Evolutionary conservation across 208 protist genomes (phyloP), one percentile per base, ranked within the genome.

Genomic region (Blechomonas ayalai): DNA sequence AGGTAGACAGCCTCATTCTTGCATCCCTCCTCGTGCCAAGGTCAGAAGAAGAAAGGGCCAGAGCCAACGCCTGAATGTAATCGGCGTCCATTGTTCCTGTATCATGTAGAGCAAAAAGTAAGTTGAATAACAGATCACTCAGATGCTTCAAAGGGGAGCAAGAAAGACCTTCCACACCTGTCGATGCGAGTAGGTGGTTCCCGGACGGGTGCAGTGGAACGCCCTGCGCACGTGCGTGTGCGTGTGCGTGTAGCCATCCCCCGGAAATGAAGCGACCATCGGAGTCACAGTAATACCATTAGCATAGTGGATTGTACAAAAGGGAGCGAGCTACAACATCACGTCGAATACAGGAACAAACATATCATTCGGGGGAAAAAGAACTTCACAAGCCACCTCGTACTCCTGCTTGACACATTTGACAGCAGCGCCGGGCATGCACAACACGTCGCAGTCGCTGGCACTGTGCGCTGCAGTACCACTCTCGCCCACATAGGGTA

Each of bases 381-480:
- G n/a, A n/a, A n/a, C n/a, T n/a, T n/a, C n/a, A n/a, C n/a, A n/a
- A n/a, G n/a, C n/a, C n/a, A n/a, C n/a, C n/a, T n/a, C n/a, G n/a
- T n/a, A n/a, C n/a, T n/a, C n/a, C 31, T 13, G 31, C 31, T n/a
- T 34, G 31, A 41, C 15, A 15, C 25, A 56, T 13, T 4, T 35
- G 8, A 10, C 45, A 27, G 49, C 77, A 86, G n/a, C 72, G 49
- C 12, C 62, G 27, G 4, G 41, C 48, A 45, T 86, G 77, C 4
- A 53, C 34, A 43, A 59, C 39, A 8, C 34, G n/a, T 20, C 79
- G 70, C n/a, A 88, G 47, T 9, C 61, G 52, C 33, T 68, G 58
- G 35, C 79, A 88, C 15, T 36, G 49, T 23, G 48, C 61, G 32
- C 79, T 83, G 47, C 79, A 88, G 48, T 88, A 88, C 73, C 73